Evolutionary conservation across 768 basidiomycete genomes (phyloP).

Genomic region (Crucibulum laeve): DNA sequence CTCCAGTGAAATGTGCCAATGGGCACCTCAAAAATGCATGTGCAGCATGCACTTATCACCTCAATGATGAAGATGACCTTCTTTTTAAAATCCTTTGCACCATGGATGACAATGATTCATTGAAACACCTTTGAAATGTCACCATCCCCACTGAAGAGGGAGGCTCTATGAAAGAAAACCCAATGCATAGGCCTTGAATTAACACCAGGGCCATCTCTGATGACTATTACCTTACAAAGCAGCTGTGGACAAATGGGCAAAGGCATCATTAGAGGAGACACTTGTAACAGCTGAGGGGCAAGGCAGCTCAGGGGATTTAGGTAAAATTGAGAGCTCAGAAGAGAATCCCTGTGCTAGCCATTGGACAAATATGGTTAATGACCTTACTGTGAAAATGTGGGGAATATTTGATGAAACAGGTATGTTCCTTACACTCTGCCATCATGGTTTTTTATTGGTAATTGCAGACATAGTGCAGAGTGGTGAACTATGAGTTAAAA

Average conservation of each 20-base stretch:
- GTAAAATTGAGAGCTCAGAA: slow-evolving; percentile 1
- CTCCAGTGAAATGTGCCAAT: slow-evolving; percentile 16
- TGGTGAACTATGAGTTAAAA: slow-evolving; percentile 18
- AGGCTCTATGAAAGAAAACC: background rate
- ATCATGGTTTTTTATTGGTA: slow-evolving; percentile 20
- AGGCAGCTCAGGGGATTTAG: background rate
- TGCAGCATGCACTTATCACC: slow-evolving; percentile 21
- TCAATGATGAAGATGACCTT: slow-evolving; percentile 16
- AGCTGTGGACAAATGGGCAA: slow-evolving; percentile 16
- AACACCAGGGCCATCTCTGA: slow-evolving; percentile 9
- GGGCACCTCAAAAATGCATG: slow-evolving; percentile 22
- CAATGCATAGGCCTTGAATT: background rate
- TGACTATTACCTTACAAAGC: slow-evolving; percentile 15
- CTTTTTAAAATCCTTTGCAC: slow-evolving; percentile 13
- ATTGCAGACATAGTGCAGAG: slow-evolving; percentile 22
- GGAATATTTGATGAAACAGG: slow-evolving; percentile 27
- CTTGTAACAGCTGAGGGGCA: slow-evolving; percentile 2
- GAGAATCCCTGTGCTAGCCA: slow-evolving; percentile 13
- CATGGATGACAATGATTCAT: slow-evolving; percentile 24
- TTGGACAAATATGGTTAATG: slow-evolving; percentile 18
- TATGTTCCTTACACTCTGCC: slow-evolving; percentile 20
- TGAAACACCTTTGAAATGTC: slow-evolving; percentile 18
- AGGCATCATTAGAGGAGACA: slow-evolving; percentile 5
- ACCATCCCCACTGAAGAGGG: background rate
- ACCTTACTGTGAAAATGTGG: slow-evolving; percentile 17